Percentiles rank a stretch among this genome's conserved stretches.
Evolutionary conservation across 176 grass and related monocot species (phyloP).

Genomic region (Triticum dicoccoides): DNA sequence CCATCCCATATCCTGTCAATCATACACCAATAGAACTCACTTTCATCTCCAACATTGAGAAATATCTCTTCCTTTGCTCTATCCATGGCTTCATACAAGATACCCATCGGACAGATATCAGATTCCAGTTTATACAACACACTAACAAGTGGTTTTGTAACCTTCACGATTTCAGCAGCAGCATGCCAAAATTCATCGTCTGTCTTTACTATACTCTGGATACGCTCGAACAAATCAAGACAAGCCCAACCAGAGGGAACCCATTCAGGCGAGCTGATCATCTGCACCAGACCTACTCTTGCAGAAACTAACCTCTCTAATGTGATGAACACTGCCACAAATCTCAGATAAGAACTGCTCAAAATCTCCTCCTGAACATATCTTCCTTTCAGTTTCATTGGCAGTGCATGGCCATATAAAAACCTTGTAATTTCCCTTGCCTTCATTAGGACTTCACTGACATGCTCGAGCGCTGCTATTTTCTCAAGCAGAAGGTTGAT

Average conservation of each 20-base stretch:
- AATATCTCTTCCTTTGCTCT: constrained; percentile 66
- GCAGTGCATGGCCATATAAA: constrained; percentile 52
- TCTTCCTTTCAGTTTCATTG: constrained; percentile 39
- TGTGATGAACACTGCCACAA: constrained; percentile 60
- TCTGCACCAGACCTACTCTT: constrained; percentile 41
- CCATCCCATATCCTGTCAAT: constrained; percentile 70
- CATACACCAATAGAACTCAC: constrained; percentile 42
- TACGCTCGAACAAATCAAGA: constrained; percentile 11
- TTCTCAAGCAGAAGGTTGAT: constrained; percentile 71
- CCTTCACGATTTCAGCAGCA: constrained; percentile 54
- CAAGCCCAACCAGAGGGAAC: constrained; percentile 46
- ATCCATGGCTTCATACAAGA: constrained; percentile 79
- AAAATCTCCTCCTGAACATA: constrained; percentile 50
- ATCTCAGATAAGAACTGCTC: constrained; percentile 46
- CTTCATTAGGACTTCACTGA: constrained; percentile 46
- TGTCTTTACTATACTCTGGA: constrained; percentile 40
- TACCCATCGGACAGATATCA: constrained; percentile 50
- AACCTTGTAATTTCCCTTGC: constrained; percentile 66
- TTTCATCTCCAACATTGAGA: constrained; percentile 35
- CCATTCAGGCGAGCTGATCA: constrained; percentile 60
- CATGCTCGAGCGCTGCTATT: constrained; percentile 50
- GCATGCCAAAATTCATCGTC: constrained; percentile 60
- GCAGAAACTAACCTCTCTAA: constrained; percentile 52
- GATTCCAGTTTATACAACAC: constrained; percentile 46
- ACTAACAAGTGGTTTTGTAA: constrained; percentile 57